Conservation (phyloP, 805 yeast species). For the Suhomyces emberorum region DNA sequence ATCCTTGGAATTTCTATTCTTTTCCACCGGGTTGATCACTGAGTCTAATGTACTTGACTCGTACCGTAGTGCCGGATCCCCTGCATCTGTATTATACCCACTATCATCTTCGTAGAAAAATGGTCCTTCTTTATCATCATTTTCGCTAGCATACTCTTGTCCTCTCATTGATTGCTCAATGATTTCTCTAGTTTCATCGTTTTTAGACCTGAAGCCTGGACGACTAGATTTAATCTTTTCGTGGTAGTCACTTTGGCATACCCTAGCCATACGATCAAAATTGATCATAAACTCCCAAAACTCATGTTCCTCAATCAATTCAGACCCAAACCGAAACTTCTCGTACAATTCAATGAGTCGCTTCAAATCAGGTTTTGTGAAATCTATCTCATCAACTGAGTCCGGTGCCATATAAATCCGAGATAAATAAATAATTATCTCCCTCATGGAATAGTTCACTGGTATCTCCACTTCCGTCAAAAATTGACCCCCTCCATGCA, state of each 20-base stretch:
- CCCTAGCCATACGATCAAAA: slow-evolving; percentile 16
- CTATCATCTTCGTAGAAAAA: slow-evolving; percentile 3
- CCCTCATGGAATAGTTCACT: slow-evolving; percentile 38
- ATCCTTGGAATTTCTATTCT: neutral
- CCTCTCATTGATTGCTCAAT: slow-evolving; percentile 2
- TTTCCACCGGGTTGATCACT: slow-evolving; percentile 4
- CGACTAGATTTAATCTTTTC: neutral
- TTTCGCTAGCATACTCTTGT: neutral
- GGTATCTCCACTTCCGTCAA: slow-evolving; percentile 25
- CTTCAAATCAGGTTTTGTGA: slow-evolving; percentile 12
- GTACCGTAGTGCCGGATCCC: neutral
- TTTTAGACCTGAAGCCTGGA: neutral
- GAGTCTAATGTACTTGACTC: slow-evolving; percentile 2
- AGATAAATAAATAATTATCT: slow-evolving; percentile 36
- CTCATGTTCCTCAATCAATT: slow-evolving; percentile 53
- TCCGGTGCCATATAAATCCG: slow-evolving; percentile 1
- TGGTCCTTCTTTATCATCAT: neutral
- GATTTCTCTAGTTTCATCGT: neutral
- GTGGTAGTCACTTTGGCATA: slow-evolving; percentile 6
- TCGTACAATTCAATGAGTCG: slow-evolving; percentile 56
- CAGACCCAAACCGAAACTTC: slow-evolving; percentile 61
- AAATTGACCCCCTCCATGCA: slow-evolving; percentile 39
- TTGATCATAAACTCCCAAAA: slow-evolving; percentile 54
- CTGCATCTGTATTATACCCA: neutral
- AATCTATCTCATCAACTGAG: neutral